Base-by-base conservation (phyloP, 441 rosid species). In the Heliophila coronopifolia region DNA sequence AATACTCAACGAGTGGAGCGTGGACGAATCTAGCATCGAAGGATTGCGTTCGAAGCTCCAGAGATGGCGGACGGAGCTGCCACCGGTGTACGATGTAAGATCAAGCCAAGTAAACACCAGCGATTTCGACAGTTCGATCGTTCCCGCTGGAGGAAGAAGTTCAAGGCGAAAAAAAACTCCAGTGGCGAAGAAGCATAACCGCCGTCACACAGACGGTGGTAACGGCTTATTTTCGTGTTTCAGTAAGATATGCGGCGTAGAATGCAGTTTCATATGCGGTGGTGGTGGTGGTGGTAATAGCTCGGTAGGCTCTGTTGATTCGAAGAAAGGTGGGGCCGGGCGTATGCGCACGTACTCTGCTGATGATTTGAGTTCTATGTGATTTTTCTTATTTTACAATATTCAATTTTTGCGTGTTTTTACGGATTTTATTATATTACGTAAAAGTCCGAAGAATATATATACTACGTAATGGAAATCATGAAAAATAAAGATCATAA, bases 11-110 rank as follows among this genome's bases (percentile, higher is more conserved):
- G 80, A 57, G 10, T 76, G 85, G 94, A 74, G 79, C 38, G 15
- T 74, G 57, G 87, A 68, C 25, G 79, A 66, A 34, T 69, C 72
- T 35, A 78, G 81, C 52, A 70, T 78, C n/a, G 96, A 90, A 62
- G 94, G 94, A 19, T 68, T 82, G 5, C 79, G 78, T 1, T 77
- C 96, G 7, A 90, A 90, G 48, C 67, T 90, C 6, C 87, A 77
- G 5, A 61, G 89, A 62, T 86, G 98, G 98, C 54, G 83, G 30
- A 58, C 73, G 19, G 98, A 84, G 53, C 56, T 80, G 0, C 92
- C 94, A 0, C 77, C 91, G 2, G 12, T 72, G 0, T 83, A 78
- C 28, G 89, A 81, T 16, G 51, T 61, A 6, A 70, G 78, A 11
- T 47, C 79, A 1, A 71, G 77, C 25, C 69, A 53, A 2, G 17